Evolutionary conservation across 495 filamentous ascomycete species (phyloP).

Genomic region (Aspergillus sclerotioniger): DNA sequence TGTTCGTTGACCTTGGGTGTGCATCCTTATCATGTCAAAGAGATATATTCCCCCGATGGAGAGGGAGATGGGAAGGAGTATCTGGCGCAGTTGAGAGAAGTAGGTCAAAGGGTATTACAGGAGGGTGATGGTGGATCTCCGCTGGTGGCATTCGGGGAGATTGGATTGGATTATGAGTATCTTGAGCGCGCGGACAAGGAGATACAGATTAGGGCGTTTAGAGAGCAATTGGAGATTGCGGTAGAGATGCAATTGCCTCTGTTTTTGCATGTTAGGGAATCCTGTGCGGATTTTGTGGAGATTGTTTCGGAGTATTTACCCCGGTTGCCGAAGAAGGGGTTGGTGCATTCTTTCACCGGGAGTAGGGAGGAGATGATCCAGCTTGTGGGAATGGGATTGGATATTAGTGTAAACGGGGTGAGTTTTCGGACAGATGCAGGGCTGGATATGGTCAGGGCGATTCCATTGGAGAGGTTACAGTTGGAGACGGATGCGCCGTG

Average conservation of each 20-base stretch:
- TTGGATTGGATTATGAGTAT: conserved; percentile 33
- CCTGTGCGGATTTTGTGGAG: conserved; percentile 26
- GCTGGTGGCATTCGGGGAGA: conserved; percentile 32
- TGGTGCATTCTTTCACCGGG: conserved; percentile 35
- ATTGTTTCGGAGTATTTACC: conserved; percentile 26
- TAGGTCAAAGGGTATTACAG: conserved; percentile 15
- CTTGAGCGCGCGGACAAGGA: conserved; percentile 28
- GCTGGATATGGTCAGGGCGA: conserved; percentile 27
- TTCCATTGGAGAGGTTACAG: conserved; percentile 28
- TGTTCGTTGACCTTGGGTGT: conserved; percentile 34
- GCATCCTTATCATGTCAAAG: conserved; percentile 29
- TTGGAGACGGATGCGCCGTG: conserved; percentile 37
- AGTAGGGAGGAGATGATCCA: conserved; percentile 28
- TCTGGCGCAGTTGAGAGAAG: conserved; percentile 8
- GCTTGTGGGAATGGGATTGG: conserved; percentile 26
- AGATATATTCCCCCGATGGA: conserved; percentile 21
- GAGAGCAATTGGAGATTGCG: conserved; percentile 27
- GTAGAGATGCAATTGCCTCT: conserved; percentile 25
- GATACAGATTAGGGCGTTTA: conserved; percentile 29
- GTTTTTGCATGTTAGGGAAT: conserved; percentile 31
- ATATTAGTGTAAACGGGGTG: conserved; percentile 32
- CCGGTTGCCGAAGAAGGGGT: conserved; percentile 20
- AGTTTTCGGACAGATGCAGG: conserved; percentile 29
- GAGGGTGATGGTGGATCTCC: conserved; percentile 13
- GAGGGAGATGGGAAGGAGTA: conserved; percentile 5